Evolutionary conservation across 2,329 filamentous ascomycete genomes (phyloP).

Genomic region (Huntiella savannae): DNA sequence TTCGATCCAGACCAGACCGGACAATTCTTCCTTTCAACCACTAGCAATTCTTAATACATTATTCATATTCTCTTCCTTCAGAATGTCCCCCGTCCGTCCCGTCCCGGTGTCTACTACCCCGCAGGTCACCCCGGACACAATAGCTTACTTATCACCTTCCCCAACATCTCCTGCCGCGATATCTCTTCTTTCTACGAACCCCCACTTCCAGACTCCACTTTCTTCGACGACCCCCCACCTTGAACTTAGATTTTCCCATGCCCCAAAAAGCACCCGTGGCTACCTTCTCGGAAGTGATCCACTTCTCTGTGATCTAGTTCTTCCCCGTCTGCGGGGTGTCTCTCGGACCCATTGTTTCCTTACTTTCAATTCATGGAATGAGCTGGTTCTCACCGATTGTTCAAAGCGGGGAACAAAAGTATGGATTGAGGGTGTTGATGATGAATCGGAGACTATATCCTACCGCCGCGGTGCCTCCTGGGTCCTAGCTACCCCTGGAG

Average conservation of each 20-base stretch:
- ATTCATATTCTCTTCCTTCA: too few relatives aligned
- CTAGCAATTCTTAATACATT: too few relatives aligned
- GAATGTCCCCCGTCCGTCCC: too few relatives aligned
- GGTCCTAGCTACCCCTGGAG: conserved; percentile 16
- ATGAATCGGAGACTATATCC: conserved; percentile 17
- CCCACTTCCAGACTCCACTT: background rate
- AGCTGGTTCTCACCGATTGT: conserved; percentile 22
- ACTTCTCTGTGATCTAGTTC: conserved; percentile 19
- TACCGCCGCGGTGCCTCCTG: conserved; percentile 21
- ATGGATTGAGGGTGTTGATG: conserved; percentile 24
- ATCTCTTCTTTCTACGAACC: background rate
- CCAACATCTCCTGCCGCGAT: background rate
- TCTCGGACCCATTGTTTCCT: conserved; percentile 21
- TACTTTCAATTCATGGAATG: conserved; percentile 21
- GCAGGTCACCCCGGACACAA: background rate
- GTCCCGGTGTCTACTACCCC: too few relatives aligned
- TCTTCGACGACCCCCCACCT: conserved; percentile 15
- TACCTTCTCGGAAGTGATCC: conserved; percentile 22
- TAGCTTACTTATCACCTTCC: background rate
- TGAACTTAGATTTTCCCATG: conserved; percentile 19
- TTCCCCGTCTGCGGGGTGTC: conserved; percentile 19
- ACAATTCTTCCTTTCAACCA: too few relatives aligned
- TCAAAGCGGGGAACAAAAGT: conserved; percentile 22
- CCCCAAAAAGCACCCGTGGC: conserved; percentile 19
- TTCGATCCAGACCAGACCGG: too few relatives aligned